phyloP scores from a whole-genome alignment of 208 protist species.

The Crithidia expoeki region DNA sequence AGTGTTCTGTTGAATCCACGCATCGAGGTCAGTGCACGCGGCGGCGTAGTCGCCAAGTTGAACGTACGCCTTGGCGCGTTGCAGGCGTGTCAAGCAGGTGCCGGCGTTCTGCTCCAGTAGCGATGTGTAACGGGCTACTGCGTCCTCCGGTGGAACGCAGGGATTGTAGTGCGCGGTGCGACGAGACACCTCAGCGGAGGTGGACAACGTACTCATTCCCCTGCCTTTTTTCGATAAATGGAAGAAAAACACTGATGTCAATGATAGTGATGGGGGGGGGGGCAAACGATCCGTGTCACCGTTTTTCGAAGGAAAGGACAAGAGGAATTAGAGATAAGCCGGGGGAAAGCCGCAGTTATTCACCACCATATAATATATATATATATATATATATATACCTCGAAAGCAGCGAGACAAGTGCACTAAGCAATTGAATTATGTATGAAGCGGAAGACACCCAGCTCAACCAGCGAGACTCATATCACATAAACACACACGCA shows the following conservation, averaged over 20 bases:
- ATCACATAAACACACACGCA: too few species aligned
- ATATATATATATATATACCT: too few species aligned
- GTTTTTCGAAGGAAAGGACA: not conserved
- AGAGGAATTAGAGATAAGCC: too few species aligned
- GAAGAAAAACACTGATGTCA: not conserved
- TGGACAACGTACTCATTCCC: not conserved
- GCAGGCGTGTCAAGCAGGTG: constrained; percentile 32
- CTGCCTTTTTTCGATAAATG: not conserved
- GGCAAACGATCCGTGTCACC: too few species aligned
- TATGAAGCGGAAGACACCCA: too few species aligned
- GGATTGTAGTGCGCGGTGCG: constrained; percentile 32
- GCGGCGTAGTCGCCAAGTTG: constrained; percentile 38
- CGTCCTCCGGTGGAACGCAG: constrained; percentile 37
- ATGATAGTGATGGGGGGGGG: too few species aligned
- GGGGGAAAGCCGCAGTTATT: too few species aligned
- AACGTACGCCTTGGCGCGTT: constrained; percentile 47
- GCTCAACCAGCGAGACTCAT: too few species aligned
- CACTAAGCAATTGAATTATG: too few species aligned
- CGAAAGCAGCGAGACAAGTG: too few species aligned
- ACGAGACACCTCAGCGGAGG: not conserved
- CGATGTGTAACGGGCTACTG: constrained; percentile 32
- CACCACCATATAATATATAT: too few species aligned
- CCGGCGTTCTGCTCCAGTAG: constrained; percentile 26
- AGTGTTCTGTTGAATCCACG: constrained; percentile 26
- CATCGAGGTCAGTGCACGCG: constrained; percentile 51